Evolutionary conservation across 768 basidiomycete species (phyloP).

Genomic region (Tephrocybe sp.): DNA sequence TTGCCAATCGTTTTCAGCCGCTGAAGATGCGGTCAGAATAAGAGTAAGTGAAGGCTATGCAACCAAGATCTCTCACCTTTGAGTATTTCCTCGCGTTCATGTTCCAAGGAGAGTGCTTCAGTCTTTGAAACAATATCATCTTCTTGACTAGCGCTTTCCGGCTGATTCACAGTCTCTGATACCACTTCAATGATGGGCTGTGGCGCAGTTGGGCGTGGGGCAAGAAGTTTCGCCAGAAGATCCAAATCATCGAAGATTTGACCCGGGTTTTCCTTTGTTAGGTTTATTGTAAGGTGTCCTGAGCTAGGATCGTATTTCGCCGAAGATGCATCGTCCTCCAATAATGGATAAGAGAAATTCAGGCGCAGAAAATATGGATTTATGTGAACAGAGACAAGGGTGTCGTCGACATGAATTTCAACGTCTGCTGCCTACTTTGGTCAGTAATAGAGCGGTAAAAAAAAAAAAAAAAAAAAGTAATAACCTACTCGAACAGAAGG

Average conservation of each 20-base stretch:
- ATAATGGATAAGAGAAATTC: slow-evolving; percentile 62
- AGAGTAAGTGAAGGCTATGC: slow-evolving; percentile 3
- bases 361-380: slow-evolving; percentile 85
- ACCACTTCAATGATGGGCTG: slow-evolving; percentile 59
- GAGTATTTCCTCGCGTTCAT: slow-evolving; percentile 55
- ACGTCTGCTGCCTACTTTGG: slow-evolving; percentile 72
- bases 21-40: slow-evolving; percentile 33
- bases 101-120: slow-evolving; percentile 46
- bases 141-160: slow-evolving; percentile 19
- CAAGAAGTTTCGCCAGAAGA: slow-evolving; percentile 72
- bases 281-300: slow-evolving; percentile 73
- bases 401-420: slow-evolving; percentile 74
- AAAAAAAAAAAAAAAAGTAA: slow-evolving; percentile 8
- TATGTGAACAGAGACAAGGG: slow-evolving; percentile 68
- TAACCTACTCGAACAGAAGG: slow-evolving; percentile 64
- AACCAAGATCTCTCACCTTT: slow-evolving; percentile 37
- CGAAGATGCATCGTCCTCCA: slow-evolving; percentile 68
- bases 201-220: slow-evolving; percentile 48
- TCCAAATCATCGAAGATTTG: slow-evolving; percentile 77
- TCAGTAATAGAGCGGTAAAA: slow-evolving; percentile 10
- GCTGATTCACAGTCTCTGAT: slow-evolving; percentile 16
- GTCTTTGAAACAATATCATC: slow-evolving; percentile 43
- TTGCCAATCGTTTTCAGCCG: slow-evolving; percentile 78
- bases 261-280: slow-evolving; percentile 66
- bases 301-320: slow-evolving; percentile 74